Evolutionary conservation across 2,329 filamentous ascomycete species (phyloP).

Genomic region (Scedosporium minutisporum): DNA sequence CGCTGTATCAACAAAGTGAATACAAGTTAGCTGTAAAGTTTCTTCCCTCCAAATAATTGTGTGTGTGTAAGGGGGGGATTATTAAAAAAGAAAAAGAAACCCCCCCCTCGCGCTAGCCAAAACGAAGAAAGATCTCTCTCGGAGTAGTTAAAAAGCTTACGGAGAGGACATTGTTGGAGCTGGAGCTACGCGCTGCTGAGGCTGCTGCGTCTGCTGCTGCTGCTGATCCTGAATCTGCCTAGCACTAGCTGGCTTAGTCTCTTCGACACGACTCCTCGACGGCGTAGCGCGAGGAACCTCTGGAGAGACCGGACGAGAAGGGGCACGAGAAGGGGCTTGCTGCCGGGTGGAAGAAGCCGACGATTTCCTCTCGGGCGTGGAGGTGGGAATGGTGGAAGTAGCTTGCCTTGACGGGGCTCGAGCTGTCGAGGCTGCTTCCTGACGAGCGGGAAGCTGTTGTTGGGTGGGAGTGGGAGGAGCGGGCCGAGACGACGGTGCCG

Average conservation of each 20-base stretch:
- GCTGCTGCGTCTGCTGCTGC: neutral
- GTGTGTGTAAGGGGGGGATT: too few relatives aligned
- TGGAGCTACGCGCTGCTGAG: neutral
- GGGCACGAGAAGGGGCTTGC: neutral
- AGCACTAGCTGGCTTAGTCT: constrained; percentile 4
- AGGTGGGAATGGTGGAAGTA: neutral
- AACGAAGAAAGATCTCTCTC: neutral
- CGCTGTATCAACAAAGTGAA: neutral
- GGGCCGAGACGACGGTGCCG: constrained; percentile 6
- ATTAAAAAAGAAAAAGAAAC: too few relatives aligned
- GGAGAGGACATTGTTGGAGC: constrained; percentile 11
- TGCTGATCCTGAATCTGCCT: neutral
- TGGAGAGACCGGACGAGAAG: constrained; percentile 5
- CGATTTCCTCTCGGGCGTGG: constrained; percentile 3
- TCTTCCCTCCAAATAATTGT: neutral
- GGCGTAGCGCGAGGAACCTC: neutral
- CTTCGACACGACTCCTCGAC: neutral
- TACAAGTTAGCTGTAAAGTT: neutral
- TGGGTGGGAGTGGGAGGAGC: constrained; percentile 8
- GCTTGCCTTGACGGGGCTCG: constrained; percentile 25
- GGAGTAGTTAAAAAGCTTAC: constrained; percentile 3
- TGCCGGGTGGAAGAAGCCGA: neutral
- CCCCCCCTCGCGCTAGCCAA: neutral
- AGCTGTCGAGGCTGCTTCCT: constrained; percentile 40
- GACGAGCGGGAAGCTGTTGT: constrained; percentile 2